These are phyloP conservation scores for Penicillium sp. DNA, from an alignment of 2,329 filamentous ascomycete species.

Conservation along the genomic window DNA sequence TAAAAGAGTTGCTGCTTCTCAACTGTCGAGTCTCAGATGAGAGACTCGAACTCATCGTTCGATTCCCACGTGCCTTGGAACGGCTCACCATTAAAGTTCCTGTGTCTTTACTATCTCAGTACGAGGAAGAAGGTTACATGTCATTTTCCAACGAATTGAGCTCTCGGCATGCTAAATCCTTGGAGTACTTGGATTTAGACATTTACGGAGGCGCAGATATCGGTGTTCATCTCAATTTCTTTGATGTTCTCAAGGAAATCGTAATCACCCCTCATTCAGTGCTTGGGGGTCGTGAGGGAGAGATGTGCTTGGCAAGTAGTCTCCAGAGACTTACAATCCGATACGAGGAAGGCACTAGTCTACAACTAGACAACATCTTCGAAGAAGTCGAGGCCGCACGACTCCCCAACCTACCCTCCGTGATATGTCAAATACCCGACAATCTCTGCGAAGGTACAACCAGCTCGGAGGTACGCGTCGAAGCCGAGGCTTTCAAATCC, in stretches of 20 bases:
- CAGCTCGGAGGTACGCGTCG: neutral
- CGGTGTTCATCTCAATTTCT: neutral
- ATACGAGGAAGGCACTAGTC: neutral
- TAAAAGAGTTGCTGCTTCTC: neutral
- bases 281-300: neutral
- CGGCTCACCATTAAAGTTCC: neutral
- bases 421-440: neutral
- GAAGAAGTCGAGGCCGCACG: neutral
- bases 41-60: neutral
- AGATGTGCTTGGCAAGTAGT: neutral
- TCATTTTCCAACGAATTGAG: neutral
- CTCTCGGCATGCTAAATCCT: neutral
- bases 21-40: neutral
- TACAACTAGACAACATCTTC: neutral
- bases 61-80: neutral
- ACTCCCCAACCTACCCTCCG: neutral
- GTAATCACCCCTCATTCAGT: neutral
- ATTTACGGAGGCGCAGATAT: neutral
- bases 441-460: neutral
- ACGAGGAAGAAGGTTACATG: neutral
- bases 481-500: neutral
- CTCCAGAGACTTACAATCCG: neutral
- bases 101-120: neutral
- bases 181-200: neutral
- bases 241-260: neutral